A percentile compares a stretch with the other conserved stretches of the same genome.
These are phyloP conservation scores for Rubroboletus satanas DNA, from an alignment of 768 basidiomycete genomes.

Conservation along the genomic window DNA sequence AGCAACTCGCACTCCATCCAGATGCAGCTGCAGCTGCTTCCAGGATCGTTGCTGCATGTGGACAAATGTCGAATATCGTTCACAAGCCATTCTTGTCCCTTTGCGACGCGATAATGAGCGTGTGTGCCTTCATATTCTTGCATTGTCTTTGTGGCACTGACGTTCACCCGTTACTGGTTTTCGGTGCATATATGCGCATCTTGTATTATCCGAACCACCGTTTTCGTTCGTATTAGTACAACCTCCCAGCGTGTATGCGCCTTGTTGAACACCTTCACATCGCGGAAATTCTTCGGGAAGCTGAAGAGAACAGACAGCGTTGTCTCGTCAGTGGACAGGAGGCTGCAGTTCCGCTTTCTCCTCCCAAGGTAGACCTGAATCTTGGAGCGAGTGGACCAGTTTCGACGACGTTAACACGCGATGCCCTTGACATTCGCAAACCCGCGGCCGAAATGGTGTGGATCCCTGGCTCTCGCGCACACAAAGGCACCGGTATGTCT, in stretches of 20 bases:
- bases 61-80: constrained; percentile 61
- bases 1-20: constrained; percentile 58
- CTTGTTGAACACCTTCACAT: constrained; percentile 69
- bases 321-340: constrained; percentile 38
- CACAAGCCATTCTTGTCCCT: constrained; percentile 68
- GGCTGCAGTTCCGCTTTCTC: neutral
- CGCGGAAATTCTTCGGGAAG: constrained; percentile 65
- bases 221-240: constrained; percentile 44
- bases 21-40: constrained; percentile 56
- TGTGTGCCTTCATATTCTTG: constrained; percentile 33
- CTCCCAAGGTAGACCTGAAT: neutral
- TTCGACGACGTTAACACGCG: neutral
- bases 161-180: neutral
- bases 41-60: constrained; percentile 64
- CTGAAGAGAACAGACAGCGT: constrained; percentile 43
- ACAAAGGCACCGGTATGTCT: constrained; percentile 5
- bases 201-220: neutral
- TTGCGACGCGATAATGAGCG: constrained; percentile 69
- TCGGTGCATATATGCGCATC: constrained; percentile 13
- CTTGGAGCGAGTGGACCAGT: neutral
- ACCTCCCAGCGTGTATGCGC: constrained; percentile 70
- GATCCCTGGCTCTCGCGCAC: neutral
- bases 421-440: neutral
- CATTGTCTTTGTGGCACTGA: constrained; percentile 1
- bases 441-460: neutral